Base-by-base conservation (phyloP, 2,329 filamentous ascomycete species). In the Alternaria sp. region DNA sequence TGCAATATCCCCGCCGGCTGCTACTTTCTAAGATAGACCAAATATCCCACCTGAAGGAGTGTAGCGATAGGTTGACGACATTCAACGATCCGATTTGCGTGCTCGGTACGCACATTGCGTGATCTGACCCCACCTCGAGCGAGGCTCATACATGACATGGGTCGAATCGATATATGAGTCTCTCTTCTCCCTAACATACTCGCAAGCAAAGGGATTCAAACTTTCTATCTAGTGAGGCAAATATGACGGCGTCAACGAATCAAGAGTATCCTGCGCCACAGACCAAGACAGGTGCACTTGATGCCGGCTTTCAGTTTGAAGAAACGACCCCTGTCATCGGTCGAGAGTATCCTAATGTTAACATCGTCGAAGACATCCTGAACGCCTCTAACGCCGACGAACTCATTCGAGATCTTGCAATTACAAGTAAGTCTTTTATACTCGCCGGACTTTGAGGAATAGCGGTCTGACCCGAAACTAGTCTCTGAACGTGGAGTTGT, bases 281-380 rank as follows among this genome's bases (percentile, higher is more conserved):
- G 51, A 64, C 16, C 9, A 68, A 65, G 56, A 56, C 64, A 9
- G 62, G 62, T n/a, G 46, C 41, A 11, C 60, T 68, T 16, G 66
- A 68, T 43, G 20, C 18, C 3, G 57, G 50, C 30, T 68, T 68
- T 51, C 48, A 57, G 38, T 68, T 61, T 20, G 66, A 68, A 44
- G 88, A 90, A 32, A 78, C 85, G 5, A 90, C 88, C 1, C 88
- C 88, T 0, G 78, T 85, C 43, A 89, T 90, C 58, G 89, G 88
- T 5, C 83, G 83, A 7, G 89, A 90, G 69, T 90, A 84, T 63
- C 80, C 84, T n/a, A 82, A 81, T 14, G 69, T 85, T 34, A 85
- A 89, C 63, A 60, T 68, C 36, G 80, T 90, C 0, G 84, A 84
- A 6, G 88, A 92, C 34, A 87, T 92, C 40, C 80, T 92, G 6